Evolutionary conservation across 2,329 filamentous ascomycete species (phyloP), one percentile per base, ranked within the genome.

Genomic region (Aspergillus sp.): DNA sequence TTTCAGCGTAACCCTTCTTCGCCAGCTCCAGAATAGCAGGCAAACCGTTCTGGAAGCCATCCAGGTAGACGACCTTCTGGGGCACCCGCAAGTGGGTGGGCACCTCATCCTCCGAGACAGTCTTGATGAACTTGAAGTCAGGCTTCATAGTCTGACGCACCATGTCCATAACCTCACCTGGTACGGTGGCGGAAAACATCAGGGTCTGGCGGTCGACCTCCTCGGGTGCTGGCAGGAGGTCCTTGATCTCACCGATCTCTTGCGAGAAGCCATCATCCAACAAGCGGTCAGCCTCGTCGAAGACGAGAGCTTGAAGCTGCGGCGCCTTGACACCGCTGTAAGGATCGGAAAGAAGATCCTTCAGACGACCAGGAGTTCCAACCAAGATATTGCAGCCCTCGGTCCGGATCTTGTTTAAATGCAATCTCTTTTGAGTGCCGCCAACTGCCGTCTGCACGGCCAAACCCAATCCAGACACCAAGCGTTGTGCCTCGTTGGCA

Each of bases 181-280:
- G 92, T 32, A 99, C 90, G 10, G 95, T 99, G 48, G 95, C 95
- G 13, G 94, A 98, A 76, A 96, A 97, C 77, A 99, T 89, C 70
- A 99, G 87, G 6, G 93, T 97, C 76, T 99, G 95, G 53, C 94
- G 88, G 57, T 89, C 83, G 62, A 89, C 85, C 55, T 87, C 76
- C 0, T 74, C 69, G 6, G 84, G 83, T 50, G 84, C 78, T 3
- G 94, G 94, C 9, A 97, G 83, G 47, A 78, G 71, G 0, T 72
- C 61, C 58, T 87, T 78, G 58, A 94, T 91, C 1, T 85, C 75
- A 53, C 82, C 77, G 54, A 94, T 83, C 58, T 88, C 88, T 38
- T 81, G 80, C 59, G 88, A 82, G 70, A 94, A 94, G 2, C 91
- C 80, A 65, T 86, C 81, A 68, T 90, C 86, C 52, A 90, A 79